phyloP scores from a whole-genome alignment of 2,329 filamentous ascomycete genomes.

The Sphaerulina musiva region DNA sequence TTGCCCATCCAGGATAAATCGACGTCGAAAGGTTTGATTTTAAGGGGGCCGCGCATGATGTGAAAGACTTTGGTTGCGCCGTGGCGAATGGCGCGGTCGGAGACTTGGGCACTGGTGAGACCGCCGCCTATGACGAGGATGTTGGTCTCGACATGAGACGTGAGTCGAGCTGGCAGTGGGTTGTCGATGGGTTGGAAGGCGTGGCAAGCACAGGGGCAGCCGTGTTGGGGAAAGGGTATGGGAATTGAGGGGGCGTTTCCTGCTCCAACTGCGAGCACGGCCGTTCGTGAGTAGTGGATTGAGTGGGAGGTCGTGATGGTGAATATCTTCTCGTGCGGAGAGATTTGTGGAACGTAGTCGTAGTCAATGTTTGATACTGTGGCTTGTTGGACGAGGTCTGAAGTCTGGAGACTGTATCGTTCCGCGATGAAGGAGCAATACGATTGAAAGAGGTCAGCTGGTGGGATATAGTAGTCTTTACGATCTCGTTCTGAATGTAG shows the following conservation, averaged over 20 bases:
- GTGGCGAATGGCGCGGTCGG: slow-evolving; percentile 54
- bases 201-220: slow-evolving; percentile 53
- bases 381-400: slow-evolving; percentile 54
- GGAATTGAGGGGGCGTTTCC: slow-evolving; percentile 53
- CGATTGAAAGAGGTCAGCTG: slow-evolving; percentile 36
- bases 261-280: slow-evolving; percentile 65
- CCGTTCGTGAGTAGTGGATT: slow-evolving; percentile 52
- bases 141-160: slow-evolving; percentile 52
- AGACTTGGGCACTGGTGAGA: slow-evolving; percentile 67
- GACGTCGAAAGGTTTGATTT: slow-evolving; percentile 68
- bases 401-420: slow-evolving; percentile 43
- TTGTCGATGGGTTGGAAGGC: slow-evolving; percentile 50
- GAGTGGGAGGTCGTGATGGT: slow-evolving; percentile 50
- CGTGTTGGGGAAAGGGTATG: slow-evolving; percentile 31
- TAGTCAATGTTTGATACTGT: slow-evolving; percentile 57
- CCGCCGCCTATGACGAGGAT: slow-evolving; percentile 69
- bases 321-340: slow-evolving; percentile 53
- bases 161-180: slow-evolving; percentile 42
- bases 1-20: slow-evolving; percentile 75
- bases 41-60: slow-evolving; percentile 56
- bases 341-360: slow-evolving; percentile 41
- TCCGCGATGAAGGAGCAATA: slow-evolving; percentile 39
- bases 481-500: slow-evolving; percentile 36
- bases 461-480: slow-evolving; percentile 43
- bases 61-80: slow-evolving; percentile 63